These are phyloP conservation scores for Neofusicoccum umdonicola DNA, from an alignment of 2,329 filamentous ascomycete species.

Conservation along the genomic window DNA sequence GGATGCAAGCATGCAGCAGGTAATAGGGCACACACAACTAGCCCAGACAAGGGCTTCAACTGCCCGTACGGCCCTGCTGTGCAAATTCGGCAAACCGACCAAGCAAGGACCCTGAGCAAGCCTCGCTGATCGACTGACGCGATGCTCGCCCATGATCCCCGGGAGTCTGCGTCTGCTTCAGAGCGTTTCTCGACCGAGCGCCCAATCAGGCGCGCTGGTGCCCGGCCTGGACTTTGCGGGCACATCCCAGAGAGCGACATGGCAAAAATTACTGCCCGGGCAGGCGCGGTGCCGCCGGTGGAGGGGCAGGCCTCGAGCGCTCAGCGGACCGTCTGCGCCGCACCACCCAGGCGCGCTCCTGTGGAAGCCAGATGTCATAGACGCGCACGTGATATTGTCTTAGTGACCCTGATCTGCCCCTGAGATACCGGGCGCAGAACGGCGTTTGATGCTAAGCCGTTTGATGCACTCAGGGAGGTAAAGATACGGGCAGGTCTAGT, in stretches of 20 bases:
- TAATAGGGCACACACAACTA: too few species aligned
- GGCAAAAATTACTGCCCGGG: not conserved
- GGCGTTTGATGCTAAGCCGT: conserved; percentile 5
- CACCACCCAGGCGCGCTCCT: not conserved
- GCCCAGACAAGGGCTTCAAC: not conserved
- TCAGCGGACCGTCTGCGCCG: not conserved
- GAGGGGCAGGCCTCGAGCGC: too few species aligned
- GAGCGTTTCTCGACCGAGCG: not conserved
- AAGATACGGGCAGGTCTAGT: not conserved
- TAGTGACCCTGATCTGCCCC: conserved; percentile 5
- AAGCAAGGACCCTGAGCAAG: not conserved
- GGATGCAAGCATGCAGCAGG: too few species aligned
- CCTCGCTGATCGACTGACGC: conserved; percentile 1
- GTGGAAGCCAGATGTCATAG: not conserved
- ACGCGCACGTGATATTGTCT: conserved; percentile 1
- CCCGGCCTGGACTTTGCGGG: not conserved
- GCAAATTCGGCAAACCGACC: not conserved
- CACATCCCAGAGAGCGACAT: not conserved
- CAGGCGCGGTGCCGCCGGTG: not conserved
- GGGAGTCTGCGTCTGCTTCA: not conserved
- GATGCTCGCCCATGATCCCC: not conserved
- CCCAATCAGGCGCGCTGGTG: conserved; percentile 8
- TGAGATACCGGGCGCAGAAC: not conserved
- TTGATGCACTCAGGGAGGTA: conserved; percentile 14
- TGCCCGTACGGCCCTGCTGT: not conserved